These are phyloP conservation scores for Chloromonas sp. DNA, from an alignment of 163 green algal genomes.

Conservation along the genomic window DNA sequence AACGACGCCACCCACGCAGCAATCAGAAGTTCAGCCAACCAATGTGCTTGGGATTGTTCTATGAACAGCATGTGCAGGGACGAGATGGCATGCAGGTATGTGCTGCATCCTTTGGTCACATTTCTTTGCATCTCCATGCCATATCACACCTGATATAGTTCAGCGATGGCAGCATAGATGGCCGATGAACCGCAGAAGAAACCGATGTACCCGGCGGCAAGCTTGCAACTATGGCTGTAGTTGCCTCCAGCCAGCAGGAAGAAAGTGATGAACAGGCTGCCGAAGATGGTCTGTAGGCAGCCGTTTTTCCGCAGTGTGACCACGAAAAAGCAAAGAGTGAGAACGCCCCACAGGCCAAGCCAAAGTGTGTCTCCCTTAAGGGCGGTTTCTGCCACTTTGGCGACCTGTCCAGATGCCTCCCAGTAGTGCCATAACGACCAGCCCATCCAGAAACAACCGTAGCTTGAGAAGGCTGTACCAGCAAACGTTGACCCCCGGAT, in stretches of 20 bases:
- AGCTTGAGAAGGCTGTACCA: slow-evolving; percentile 49
- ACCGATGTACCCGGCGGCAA: slow-evolving; percentile 38
- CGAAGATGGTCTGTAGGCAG: slow-evolving; percentile 38
- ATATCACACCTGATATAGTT: slow-evolving; percentile 27
- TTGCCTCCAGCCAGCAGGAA: slow-evolving; percentile 33
- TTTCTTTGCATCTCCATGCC: background rate
- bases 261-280: slow-evolving; percentile 37
- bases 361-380: slow-evolving; percentile 19
- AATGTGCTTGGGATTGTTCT: background rate
- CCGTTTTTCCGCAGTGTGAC: slow-evolving; percentile 34
- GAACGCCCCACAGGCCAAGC: slow-evolving; percentile 21
- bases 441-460: slow-evolving; percentile 51
- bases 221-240: slow-evolving; percentile 9
- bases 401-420: background rate
- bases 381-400: background rate
- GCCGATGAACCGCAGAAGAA: slow-evolving; percentile 36
- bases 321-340: slow-evolving; percentile 36
- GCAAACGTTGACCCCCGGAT: slow-evolving; percentile 60
- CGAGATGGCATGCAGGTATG: background rate
- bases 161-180: slow-evolving; percentile 44
- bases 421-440: slow-evolving; percentile 17
- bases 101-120: too few species aligned
- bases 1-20: background rate
- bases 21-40: background rate
- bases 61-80: background rate